Conservation (phyloP, 2,329 filamentous ascomycete genomes). For the Byssoonygena ceratinophila region DNA sequence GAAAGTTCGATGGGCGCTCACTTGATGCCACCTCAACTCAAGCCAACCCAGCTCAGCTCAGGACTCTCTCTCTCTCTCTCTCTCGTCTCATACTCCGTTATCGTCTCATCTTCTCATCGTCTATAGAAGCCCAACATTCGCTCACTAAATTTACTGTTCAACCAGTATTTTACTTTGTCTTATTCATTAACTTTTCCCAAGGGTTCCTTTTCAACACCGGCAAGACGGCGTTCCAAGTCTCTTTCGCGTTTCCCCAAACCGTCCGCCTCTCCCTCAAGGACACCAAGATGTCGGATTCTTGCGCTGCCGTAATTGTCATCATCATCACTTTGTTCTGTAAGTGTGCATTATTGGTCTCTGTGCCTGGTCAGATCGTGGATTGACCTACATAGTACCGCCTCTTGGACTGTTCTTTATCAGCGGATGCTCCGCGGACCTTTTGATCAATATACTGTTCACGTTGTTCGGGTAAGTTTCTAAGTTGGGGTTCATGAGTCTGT, state of each 20-base stretch:
- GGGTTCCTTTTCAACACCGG: too few species aligned
- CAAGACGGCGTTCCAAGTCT: neutral
- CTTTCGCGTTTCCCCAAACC: neutral
- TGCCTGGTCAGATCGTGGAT: neutral
- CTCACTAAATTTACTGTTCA: too few species aligned
- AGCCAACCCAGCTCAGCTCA: neutral
- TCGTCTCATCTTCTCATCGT: neutral
- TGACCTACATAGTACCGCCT: conserved; percentile 47
- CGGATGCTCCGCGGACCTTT: conserved; percentile 54
- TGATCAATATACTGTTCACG: conserved; percentile 58
- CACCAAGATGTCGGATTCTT: conserved; percentile 19
- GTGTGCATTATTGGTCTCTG: conserved; percentile 13
- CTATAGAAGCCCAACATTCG: too few species aligned
- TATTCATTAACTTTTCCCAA: too few species aligned
- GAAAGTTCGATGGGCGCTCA: neutral
- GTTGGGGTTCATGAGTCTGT: neutral
- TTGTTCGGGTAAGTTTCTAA: conserved; percentile 45
- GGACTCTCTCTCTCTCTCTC: neutral
- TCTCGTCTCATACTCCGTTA: neutral
- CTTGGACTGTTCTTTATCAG: conserved; percentile 54
- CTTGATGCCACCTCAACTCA: neutral
- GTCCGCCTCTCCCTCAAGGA: neutral
- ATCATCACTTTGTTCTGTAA: conserved; percentile 40
- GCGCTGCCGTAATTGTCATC: conserved; percentile 35
- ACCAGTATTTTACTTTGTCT: too few species aligned